Base-by-base conservation (phyloP, 306 rosid species). In the Trifolium dubium region DNA sequence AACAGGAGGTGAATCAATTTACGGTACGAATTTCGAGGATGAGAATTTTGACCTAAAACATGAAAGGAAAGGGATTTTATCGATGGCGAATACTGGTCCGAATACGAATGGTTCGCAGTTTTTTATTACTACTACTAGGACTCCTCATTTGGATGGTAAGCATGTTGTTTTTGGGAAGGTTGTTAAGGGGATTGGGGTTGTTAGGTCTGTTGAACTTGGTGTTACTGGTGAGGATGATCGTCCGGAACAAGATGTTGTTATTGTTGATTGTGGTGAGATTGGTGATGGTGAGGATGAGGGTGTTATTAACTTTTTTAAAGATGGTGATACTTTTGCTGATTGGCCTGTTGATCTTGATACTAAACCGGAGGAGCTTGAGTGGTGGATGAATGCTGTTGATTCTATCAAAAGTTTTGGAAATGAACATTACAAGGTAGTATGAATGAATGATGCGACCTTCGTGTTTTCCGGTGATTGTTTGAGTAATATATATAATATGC, bases 81-180 rank as follows among this genome's bases (percentile, higher is more conserved):
- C 97, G 0, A 85, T 91, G 97, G 92, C 92, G 14, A 91, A 91
- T 37, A 17, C 82, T 0, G 95, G 97, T 8, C 87, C 92, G 1
- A 50, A 89, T 69, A 79, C 89, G 12, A 91, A 89, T 23, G 88
- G 92, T 4, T 89, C 95, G 6, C 97, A 89, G 82, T 91, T 91
- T 69, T 89, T 87, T 18, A 83, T 83, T 54, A 83, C 87, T 2
- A 80, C 87, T 5, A 83, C 87, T 5, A 69, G 84, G n/a, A 86
- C 95, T 2, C 84, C 89, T 23, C 88, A 91, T 79, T 74, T 91
- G 71, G 97, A 91, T 71, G 97, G 92, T 9, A 91, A 87, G 14
- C 97, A 91, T 59, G 97, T 91, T 1, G 89, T 86, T 30, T 91
- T 91, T 23, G 97, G 94, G 35, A 84, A 50, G 67, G 97, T 91